These are phyloP conservation scores for Salicornia ramosissima DNA, from an alignment of 148 eudicot species.

Conservation along the genomic window DNA sequence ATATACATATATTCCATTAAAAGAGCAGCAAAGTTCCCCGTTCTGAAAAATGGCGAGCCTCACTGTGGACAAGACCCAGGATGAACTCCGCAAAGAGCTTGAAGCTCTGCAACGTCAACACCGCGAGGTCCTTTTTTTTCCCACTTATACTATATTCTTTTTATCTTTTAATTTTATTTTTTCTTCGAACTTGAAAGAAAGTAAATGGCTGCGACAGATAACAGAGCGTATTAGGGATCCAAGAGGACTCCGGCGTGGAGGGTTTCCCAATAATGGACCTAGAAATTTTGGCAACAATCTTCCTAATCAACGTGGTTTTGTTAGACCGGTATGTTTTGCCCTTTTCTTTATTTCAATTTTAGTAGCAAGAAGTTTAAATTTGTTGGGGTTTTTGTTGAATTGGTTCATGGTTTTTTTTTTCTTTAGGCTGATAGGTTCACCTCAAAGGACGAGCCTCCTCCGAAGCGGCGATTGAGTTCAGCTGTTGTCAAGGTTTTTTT, in stretches of 20 bases:
- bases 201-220: constrained; percentile 32
- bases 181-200: too few relatives aligned
- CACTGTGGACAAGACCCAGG: constrained; percentile 62
- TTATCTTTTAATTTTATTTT: neutral
- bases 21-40: neutral
- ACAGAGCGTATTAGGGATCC: constrained; percentile 90
- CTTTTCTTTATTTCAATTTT: neutral
- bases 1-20: too few relatives aligned
- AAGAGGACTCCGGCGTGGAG: constrained; percentile 81
- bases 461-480: constrained; percentile 75
- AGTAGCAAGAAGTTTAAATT: too few relatives aligned
- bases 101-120: constrained; percentile 78
- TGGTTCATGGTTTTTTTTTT: neutral
- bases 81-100: constrained; percentile 80
- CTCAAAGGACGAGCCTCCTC: constrained; percentile 61
- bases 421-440: constrained; percentile 69
- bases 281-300: constrained; percentile 53
- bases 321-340: constrained; percentile 41
- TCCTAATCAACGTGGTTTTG: constrained; percentile 59
- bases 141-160: neutral
- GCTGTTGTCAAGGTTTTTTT: constrained; percentile 74
- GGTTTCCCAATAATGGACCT: constrained; percentile 41
- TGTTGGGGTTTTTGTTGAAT: neutral
- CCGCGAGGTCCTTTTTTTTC: constrained; percentile 53
- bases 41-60: constrained; percentile 32